phyloP scores from a whole-genome alignment of 148 eudicot species.

The Chenopodium formosanum region DNA sequence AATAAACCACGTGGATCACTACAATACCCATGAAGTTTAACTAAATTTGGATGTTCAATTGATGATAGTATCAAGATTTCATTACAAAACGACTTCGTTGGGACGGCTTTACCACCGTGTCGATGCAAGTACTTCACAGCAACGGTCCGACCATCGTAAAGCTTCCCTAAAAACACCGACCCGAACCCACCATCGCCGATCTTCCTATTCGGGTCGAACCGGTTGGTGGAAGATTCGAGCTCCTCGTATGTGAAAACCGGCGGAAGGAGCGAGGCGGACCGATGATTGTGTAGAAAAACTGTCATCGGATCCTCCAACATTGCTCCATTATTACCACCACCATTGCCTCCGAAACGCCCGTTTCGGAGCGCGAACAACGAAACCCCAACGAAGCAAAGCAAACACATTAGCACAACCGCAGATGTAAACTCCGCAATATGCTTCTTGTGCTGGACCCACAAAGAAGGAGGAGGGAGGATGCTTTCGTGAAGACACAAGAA shows the following conservation, averaged over 20 bases:
- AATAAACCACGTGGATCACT: constrained; percentile 83
- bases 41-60: constrained; percentile 75
- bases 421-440: constrained; percentile 23
- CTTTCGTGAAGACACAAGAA: constrained; percentile 41
- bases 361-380: constrained; percentile 32
- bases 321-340: not conserved
- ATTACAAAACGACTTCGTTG: constrained; percentile 74
- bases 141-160: constrained; percentile 50
- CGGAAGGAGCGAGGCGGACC: constrained; percentile 68
- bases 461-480: not conserved
- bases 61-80: constrained; percentile 79
- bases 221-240: constrained; percentile 70
- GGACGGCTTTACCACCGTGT: constrained; percentile 37
- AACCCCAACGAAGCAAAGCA: constrained; percentile 25
- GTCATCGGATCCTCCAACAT: constrained; percentile 54
- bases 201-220: constrained; percentile 70
- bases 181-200: constrained; percentile 93
- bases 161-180: constrained; percentile 68
- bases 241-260: constrained; percentile 85
- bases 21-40: constrained; percentile 82
- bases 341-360: constrained; percentile 11
- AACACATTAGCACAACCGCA: constrained; percentile 30
- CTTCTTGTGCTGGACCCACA: constrained; percentile 33
- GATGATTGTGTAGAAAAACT: constrained; percentile 58
- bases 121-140: constrained; percentile 76